A percentile compares a stretch with the other conserved stretches of the same genome.
phyloP scores from a whole-genome alignment of 1,284 basidiomycete species.

The Cryptococcus sp. region DNA sequence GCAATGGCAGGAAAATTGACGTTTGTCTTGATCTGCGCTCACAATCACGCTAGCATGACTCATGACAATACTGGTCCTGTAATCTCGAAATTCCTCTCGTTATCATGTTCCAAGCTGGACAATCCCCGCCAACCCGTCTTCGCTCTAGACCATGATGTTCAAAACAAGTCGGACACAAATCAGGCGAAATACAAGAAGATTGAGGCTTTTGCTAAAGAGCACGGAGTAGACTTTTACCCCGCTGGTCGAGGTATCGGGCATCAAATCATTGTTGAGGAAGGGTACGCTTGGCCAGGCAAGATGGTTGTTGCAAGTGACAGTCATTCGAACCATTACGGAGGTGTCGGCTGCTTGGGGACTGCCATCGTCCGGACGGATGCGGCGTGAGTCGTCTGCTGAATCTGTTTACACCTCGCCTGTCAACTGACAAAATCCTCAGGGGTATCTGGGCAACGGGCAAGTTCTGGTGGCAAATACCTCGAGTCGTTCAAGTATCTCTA shows the following conservation, averaged over 20 bases:
- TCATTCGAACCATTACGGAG: constrained; percentile 95
- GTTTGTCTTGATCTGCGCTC: too few species aligned
- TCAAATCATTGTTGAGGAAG: constrained; percentile 92
- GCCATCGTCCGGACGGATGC: constrained; percentile 82
- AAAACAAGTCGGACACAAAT: constrained; percentile 94
- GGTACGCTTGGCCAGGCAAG: constrained; percentile 91
- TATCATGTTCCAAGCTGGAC: constrained; percentile 83
- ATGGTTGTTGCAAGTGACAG: constrained; percentile 94
- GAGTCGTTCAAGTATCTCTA: constrained; percentile 93
- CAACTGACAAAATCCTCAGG: constrained; percentile 20
- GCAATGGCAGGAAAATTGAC: neutral
- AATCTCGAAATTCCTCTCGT: constrained; percentile 94
- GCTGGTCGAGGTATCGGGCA: constrained; percentile 98
- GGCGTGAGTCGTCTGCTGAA: constrained; percentile 36
- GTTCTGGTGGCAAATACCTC: constrained; percentile 99
- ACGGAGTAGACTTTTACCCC: constrained; percentile 93
- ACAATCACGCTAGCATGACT: constrained; percentile 63
- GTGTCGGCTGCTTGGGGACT: constrained; percentile 94
- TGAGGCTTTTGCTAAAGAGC: constrained; percentile 83
- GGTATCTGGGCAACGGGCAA: constrained; percentile 98
- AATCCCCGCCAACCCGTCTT: constrained; percentile 80
- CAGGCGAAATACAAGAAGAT: constrained; percentile 90
- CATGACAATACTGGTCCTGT: constrained; percentile 98
- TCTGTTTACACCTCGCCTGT: too few species aligned
- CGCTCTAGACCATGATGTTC: constrained; percentile 97